Base-by-base conservation (phyloP, 352 stramenopile genomes). In the Globisporangium abappressorium region DNA sequence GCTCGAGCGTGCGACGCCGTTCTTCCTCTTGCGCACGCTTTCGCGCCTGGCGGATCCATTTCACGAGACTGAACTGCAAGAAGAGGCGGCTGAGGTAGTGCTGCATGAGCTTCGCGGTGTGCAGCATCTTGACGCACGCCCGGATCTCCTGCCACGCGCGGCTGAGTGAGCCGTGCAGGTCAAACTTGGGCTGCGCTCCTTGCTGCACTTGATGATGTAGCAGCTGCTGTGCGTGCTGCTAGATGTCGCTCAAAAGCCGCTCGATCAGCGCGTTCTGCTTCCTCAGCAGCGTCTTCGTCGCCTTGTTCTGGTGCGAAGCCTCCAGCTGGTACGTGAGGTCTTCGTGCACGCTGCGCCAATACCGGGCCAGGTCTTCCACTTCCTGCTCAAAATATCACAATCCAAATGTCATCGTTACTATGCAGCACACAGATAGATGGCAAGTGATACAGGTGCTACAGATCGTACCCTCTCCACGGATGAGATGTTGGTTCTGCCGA, bases 91-190 rank as follows among this genome's bases (percentile, higher is more conserved):
- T 89, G 57, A 91, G 75, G 60, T 87, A 90, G 57, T 89, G 79
- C 57, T 91, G 81, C n/a, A 81, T 89, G 71, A 89, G 74, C 60
- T 86, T 87, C 38, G 83, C 83, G 8, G 76, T 74, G 70, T 91
- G 78, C 47, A 91, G 55, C 71, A 89, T 80, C 73, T 86, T 87
- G 69, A 80, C 78, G 60, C 83, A 91, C 20, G 69, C 74, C 12
- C 81, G 81, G 33, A 89, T 76, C 65, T 91, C 83, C 18, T 81
- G 77, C 81, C 83, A 91, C 58, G 80, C 75, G 43, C 75, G 75
- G 1, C 53, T 63, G 12, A 82, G 69, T 28, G 30, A 24, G 33
- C 33, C 20, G 33, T 65, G 38, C 34, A 68, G 11, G 2, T 66
- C 57, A 58, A 57, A 58, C 68, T 14, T 70, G 47, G 54, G 9